Evolutionary conservation across 2,329 filamentous ascomycete genomes (phyloP).

Genomic region (Colletotrichum sp.): DNA sequence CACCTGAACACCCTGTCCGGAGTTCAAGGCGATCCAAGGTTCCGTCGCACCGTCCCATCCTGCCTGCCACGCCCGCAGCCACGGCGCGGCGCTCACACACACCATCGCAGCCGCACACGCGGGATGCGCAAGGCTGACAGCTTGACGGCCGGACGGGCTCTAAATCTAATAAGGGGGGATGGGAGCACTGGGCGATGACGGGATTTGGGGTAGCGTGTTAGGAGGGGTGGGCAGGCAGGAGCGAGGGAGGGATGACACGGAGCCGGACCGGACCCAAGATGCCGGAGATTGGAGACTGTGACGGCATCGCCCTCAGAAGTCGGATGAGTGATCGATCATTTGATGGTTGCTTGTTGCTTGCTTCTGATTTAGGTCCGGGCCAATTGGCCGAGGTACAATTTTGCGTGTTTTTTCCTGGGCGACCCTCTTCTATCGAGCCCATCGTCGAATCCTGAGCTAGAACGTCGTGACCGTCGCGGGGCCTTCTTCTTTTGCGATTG

Average conservation of each 20-base stretch:
- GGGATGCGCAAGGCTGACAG: neutral
- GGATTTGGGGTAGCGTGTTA: neutral
- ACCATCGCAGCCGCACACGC: neutral
- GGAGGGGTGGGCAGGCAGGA: neutral
- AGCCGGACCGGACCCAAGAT: conserved; percentile 11
- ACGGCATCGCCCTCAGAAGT: neutral
- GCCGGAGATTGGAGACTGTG: conserved; percentile 18
- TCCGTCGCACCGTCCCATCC: conserved; percentile 3
- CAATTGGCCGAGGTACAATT: conserved; percentile 19
- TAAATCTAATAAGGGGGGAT: neutral
- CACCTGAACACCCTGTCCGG: neutral
- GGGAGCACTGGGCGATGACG: neutral
- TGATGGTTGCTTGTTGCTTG: neutral
- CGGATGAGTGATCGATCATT: neutral
- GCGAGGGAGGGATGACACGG: neutral
- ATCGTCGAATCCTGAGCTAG: neutral
- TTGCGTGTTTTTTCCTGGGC: neutral
- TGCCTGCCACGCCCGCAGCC: neutral
- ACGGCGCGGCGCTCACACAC: neutral
- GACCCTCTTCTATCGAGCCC: conserved; percentile 1
- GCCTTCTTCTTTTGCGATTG: neutral
- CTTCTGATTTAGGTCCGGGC: neutral
- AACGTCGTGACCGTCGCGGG: neutral
- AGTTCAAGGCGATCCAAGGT: neutral
- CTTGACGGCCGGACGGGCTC: neutral